phyloP scores from a whole-genome alignment of 2,329 filamentous ascomycete species.

The Apiospora pterosperma region DNA sequence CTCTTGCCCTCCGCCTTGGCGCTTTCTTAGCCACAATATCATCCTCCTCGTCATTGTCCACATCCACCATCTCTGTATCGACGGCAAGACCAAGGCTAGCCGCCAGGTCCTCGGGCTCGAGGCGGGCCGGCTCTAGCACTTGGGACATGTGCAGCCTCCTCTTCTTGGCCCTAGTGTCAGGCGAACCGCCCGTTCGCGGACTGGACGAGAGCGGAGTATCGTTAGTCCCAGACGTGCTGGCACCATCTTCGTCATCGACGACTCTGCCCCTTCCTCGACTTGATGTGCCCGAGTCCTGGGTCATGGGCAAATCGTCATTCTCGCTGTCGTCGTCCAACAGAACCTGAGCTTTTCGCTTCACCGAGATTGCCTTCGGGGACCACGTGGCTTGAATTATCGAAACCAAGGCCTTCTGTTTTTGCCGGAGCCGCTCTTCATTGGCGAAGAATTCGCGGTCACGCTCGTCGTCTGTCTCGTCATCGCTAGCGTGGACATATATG shows the following conservation, averaged over 20 bases:
- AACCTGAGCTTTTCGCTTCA: conserved; percentile 28
- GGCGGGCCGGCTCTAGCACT: conserved; percentile 13
- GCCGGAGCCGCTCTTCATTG: conserved; percentile 63
- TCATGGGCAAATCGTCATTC: conserved; percentile 14
- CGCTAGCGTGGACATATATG: conserved; percentile 75
- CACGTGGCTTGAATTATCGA: conserved; percentile 6
- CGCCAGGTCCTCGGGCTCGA: conserved; percentile 8
- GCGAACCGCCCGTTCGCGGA: conserved; percentile 22
- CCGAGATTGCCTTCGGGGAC: conserved; percentile 9
- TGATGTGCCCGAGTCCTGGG: conserved; percentile 16
- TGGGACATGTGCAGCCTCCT: conserved; percentile 23
- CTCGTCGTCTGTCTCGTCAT: conserved; percentile 85
- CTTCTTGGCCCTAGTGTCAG: conserved; percentile 17
- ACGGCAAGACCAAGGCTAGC: conserved; percentile 12
- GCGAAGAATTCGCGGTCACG: conserved; percentile 72
- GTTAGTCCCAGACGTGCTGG: conserved; percentile 22
- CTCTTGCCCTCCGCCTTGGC: conserved; percentile 36
- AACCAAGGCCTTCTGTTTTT: conserved; percentile 40
- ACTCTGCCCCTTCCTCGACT: conserved; percentile 15
- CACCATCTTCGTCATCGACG: conserved; percentile 29
- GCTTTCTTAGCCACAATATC: conserved; percentile 26
- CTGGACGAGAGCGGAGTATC: conserved; percentile 39
- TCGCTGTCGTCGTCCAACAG: conserved; percentile 26
- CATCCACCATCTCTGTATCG: conserved; percentile 25
- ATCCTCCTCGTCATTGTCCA: conserved; percentile 31